Evolutionary conservation across 148 eudicot species (phyloP).

Genomic region (Fagopyrum tataricum): DNA sequence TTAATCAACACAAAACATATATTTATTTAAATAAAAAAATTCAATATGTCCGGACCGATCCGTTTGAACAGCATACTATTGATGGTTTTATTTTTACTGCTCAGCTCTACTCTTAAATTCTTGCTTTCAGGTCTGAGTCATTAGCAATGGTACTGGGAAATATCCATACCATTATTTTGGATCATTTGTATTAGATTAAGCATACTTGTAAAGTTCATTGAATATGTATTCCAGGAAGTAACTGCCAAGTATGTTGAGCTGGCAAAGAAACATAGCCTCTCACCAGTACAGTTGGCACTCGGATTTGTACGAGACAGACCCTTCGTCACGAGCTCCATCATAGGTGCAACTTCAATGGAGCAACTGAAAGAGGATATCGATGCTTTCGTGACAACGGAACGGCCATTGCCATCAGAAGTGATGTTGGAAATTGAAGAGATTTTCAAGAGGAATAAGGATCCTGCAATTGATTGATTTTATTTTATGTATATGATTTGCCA

Average conservation of each 20-base stretch:
- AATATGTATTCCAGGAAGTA: slow-evolving; percentile 59
- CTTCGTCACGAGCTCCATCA: slow-evolving; percentile 75
- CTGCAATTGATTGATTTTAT: slow-evolving; percentile 44
- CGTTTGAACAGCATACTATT: too few species aligned
- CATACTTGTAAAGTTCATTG: background rate
- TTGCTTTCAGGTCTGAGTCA: background rate
- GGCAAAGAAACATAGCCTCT: slow-evolving; percentile 78
- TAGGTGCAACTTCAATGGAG: slow-evolving; percentile 80
- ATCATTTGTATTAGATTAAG: background rate
- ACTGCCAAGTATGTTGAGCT: slow-evolving; percentile 61
- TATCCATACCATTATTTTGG: background rate
- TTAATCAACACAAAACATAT: too few species aligned
- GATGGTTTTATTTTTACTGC: too few species aligned
- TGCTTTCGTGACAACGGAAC: slow-evolving; percentile 52
- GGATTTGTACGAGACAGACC: slow-evolving; percentile 82
- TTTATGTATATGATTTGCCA: background rate
- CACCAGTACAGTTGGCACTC: slow-evolving; percentile 69
- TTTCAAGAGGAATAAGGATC: slow-evolving; percentile 89
- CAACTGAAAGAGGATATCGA: slow-evolving; percentile 83
- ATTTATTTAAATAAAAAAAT: too few species aligned
- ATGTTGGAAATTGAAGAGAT: slow-evolving; percentile 55
- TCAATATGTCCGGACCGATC: background rate
- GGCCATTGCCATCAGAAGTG: slow-evolving; percentile 66
- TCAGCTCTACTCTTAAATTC: too few species aligned
- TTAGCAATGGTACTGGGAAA: background rate